These are phyloP conservation scores for Taphrina sp. DNA, from an alignment of 1,139 yeast species.

Conservation along the genomic window DNA sequence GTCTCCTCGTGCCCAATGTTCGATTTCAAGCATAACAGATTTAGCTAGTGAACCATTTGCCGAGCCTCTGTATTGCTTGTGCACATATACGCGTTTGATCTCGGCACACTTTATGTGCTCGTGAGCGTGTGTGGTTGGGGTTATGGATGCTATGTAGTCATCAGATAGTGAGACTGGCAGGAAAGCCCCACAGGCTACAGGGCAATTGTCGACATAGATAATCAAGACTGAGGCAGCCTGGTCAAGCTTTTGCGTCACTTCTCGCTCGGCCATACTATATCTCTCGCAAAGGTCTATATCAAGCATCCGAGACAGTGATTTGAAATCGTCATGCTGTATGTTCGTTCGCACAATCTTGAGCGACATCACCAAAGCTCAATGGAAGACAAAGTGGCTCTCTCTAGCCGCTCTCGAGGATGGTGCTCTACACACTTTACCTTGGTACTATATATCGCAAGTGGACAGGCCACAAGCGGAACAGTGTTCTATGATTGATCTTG, in stretches of 20 bases:
- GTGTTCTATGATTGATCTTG: too few species aligned
- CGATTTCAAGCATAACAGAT: not conserved
- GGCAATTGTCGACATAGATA: not conserved
- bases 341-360: too few species aligned
- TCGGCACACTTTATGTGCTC: too few species aligned
- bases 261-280: not conserved
- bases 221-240: not conserved
- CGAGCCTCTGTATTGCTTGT: not conserved
- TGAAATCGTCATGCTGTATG: not conserved
- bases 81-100: not conserved
- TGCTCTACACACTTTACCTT: too few species aligned
- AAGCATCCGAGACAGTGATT: not conserved
- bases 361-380: too few species aligned
- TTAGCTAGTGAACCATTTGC: not conserved
- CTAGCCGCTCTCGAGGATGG: too few species aligned
- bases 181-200: conserved; percentile 1
- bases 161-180: not conserved
- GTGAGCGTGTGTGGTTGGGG: too few species aligned
- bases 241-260: not conserved
- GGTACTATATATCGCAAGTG: too few species aligned
- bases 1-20: not conserved
- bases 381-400: too few species aligned
- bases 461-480: too few species aligned
- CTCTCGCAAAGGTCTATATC: not conserved
- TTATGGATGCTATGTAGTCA: too few species aligned